A percentile compares a stretch with the other conserved stretches of the same genome.
phyloP scores from a whole-genome alignment of 2,329 filamentous ascomycete genomes.

The Trichoderma endophyticum region DNA sequence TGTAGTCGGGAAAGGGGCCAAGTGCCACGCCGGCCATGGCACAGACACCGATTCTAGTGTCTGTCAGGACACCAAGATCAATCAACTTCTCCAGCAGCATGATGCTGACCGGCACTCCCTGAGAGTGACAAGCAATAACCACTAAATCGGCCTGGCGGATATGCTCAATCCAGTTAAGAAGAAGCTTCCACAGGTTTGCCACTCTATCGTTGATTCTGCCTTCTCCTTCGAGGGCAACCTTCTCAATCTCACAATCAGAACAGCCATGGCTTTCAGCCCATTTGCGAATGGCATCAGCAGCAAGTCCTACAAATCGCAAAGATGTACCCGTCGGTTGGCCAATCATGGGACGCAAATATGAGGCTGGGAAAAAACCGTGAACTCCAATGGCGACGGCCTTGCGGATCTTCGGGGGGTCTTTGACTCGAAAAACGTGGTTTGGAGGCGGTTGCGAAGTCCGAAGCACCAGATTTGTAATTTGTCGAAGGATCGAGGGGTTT shows the following conservation, averaged over 20 bases:
- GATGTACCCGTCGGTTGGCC: constrained; percentile 96
- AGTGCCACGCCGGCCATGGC: constrained; percentile 89
- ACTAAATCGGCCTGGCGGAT: constrained; percentile 86
- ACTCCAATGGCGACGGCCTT: constrained; percentile 91
- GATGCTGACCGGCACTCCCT: constrained; percentile 89
- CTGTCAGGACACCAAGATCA: constrained; percentile 77
- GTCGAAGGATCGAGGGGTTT: constrained; percentile 66
- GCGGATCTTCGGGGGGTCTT: constrained; percentile 68
- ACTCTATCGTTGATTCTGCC: constrained; percentile 87
- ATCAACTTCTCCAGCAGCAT: constrained; percentile 93
- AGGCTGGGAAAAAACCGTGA: constrained; percentile 88
- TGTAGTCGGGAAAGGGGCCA: constrained; percentile 89
- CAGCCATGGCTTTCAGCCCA: constrained; percentile 77
- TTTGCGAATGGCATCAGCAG: constrained; percentile 75
- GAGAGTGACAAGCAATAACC: constrained; percentile 88
- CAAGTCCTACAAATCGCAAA: constrained; percentile 84
- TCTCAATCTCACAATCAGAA: constrained; percentile 78
- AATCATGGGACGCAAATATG: constrained; percentile 82
- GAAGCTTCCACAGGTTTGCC: constrained; percentile 87
- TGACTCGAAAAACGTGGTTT: constrained; percentile 69
- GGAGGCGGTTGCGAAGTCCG: constrained; percentile 54
- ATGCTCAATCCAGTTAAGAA: constrained; percentile 92
- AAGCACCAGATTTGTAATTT: constrained; percentile 59
- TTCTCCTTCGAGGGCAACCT: constrained; percentile 91
- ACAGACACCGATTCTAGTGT: constrained; percentile 78